Evolutionary conservation across 2,329 filamentous ascomycete genomes (phyloP).

Genomic region (Sarocladium strictum): DNA sequence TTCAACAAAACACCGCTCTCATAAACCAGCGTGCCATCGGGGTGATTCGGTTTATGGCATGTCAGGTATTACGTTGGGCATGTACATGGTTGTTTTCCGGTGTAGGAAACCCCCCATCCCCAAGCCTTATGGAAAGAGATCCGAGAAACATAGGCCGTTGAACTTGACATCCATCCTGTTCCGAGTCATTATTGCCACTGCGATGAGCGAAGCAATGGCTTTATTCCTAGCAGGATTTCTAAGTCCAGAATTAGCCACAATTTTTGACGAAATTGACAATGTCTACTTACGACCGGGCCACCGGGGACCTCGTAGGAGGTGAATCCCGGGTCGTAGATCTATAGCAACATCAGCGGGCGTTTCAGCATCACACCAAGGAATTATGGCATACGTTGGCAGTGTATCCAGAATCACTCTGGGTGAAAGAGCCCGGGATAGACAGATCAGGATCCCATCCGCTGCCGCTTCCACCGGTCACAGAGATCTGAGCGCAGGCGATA

Average conservation of each 20-base stretch:
- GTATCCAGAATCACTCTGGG: conserved; percentile 37
- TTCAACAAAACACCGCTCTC: no score
- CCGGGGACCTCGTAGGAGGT: conserved; percentile 5
- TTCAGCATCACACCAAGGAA: neutral
- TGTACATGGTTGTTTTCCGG: no score
- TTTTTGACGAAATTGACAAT: neutral
- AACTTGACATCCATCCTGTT: no score
- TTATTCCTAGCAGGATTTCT: conserved; percentile 8
- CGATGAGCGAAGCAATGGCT: no score
- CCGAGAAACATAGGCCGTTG: no score
- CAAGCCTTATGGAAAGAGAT: no score
- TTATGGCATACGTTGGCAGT: conserved; percentile 32
- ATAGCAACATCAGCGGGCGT: neutral
- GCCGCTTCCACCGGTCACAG: conserved; percentile 18
- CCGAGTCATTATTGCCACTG: no score
- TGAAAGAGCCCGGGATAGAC: conserved; percentile 30
- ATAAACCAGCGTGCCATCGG: no score
- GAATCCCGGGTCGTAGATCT: conserved; percentile 8
- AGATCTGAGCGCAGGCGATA: conserved; percentile 20
- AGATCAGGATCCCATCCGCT: conserved; percentile 19
- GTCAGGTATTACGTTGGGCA: no score
- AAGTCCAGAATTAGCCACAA: neutral
- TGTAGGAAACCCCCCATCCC: no score
- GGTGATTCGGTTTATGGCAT: no score
- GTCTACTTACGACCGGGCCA: conserved; percentile 14